Evolutionary conservation across 1,284 basidiomycete genomes (phyloP), one percentile per base, ranked within the genome.

Genomic region (Ceratobasidium sp.): DNA sequence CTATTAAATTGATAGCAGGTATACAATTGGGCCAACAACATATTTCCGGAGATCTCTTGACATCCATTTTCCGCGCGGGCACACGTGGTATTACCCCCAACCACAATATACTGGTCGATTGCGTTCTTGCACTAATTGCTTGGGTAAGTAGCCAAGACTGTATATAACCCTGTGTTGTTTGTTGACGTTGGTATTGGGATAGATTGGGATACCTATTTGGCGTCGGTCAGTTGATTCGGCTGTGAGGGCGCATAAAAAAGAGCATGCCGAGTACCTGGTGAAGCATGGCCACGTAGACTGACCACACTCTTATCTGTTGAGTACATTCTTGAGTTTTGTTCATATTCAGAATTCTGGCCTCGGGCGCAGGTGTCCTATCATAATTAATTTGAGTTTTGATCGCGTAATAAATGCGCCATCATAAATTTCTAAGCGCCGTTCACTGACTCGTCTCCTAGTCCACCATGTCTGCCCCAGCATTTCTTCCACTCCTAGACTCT

Each of bases 41-140:
- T 73, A 93, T 95, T 73, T 86, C 89, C 0, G 85, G 84, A 41
- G 88, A 93, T 74, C 77, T 92, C 21, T 79, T 89, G 36, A 85
- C 87, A 1, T 79, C 84, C 66, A 73, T 94, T 27, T 88, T 95
- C 77, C 82, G 89, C 49, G 83, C 86, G 5, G 84, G 82, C 1
- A 85, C 86, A 4, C 83, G 88, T 23, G 93, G 91, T 2, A 79
- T 85, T 27, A 82, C 89, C 0, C 90, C 90, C 1, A 78, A 82
- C 21, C 86, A 85, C 74, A 88, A 86, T 74, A 73, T 82, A 39
- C 68, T 89, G 49, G 71, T 85, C 58, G 90, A 93, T 73, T 75
- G 78, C 21, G 54, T 85, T 25, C 80, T 80, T 60, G 75, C 77
- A 2, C 16, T 83, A 23, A 77, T 84, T 57, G 82, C 79, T 30